Percentiles rank a stretch among this genome's conserved stretches.
Conservation (phyloP, 495 filamentous ascomycete species). For the Neurospora sp. region DNA sequence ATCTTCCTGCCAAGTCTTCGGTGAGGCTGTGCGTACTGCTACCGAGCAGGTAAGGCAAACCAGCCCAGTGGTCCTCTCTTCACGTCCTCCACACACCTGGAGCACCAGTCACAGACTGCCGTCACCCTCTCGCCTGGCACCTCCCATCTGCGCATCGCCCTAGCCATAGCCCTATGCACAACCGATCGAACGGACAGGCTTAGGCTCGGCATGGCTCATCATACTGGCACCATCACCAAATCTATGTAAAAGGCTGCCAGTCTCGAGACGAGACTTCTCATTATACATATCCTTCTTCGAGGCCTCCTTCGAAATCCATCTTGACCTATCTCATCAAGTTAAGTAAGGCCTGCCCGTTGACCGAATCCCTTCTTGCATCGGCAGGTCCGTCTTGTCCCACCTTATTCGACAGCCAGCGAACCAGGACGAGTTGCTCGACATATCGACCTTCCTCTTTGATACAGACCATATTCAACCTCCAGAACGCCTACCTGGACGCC, state of each 20-base stretch:
- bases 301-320: not conserved
- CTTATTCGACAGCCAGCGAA: not conserved
- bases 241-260: not conserved
- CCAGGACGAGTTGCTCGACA: not conserved
- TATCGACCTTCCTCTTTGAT: not conserved
- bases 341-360: not conserved
- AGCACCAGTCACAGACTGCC: not conserved
- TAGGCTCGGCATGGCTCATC: not conserved
- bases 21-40: not conserved
- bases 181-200: not conserved
- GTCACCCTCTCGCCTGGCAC: not conserved
- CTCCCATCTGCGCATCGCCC: not conserved
- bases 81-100: not conserved
- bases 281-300: not conserved
- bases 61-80: not conserved
- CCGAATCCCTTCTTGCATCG: not conserved
- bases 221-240: not conserved
- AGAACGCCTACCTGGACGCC: not conserved
- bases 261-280: not conserved
- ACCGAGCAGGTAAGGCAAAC: not conserved
- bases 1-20: not conserved
- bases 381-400: not conserved
- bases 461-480: not conserved
- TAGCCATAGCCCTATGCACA: not conserved
- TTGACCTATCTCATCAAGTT: not conserved